Percentiles rank a stretch among this genome's conserved stretches.
Conservation (phyloP, 1,284 basidiomycete species). For the Microbotryum intermedium region DNA sequence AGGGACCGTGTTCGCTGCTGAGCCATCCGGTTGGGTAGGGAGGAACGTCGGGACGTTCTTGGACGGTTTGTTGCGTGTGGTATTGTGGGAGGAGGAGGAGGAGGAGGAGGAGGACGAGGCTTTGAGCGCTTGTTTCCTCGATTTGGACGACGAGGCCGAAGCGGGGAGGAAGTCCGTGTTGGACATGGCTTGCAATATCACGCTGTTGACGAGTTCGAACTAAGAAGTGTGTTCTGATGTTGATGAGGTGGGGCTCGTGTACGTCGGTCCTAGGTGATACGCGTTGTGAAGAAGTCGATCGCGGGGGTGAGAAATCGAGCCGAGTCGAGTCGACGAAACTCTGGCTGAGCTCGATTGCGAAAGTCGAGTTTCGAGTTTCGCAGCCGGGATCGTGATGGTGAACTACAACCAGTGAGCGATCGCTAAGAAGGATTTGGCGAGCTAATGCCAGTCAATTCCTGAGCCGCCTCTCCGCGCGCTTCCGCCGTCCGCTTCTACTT, state of each 20-base stretch:
- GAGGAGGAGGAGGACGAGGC: background rate
- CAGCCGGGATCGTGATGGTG: too few relatives aligned
- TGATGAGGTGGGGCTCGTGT: background rate
- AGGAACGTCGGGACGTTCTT: slow-evolving; percentile 17
- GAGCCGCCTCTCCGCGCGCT: too few relatives aligned
- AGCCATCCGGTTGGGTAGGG: slow-evolving; percentile 20
- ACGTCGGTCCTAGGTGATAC: background rate
- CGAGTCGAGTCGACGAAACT: too few relatives aligned
- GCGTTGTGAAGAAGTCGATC: too few relatives aligned
- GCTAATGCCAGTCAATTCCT: too few relatives aligned
- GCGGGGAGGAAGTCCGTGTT: slow-evolving; percentile 25
- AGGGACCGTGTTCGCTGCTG: background rate
- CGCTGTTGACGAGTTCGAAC: slow-evolving; percentile 2
- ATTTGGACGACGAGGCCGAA: slow-evolving; percentile 19
- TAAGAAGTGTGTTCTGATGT: background rate
- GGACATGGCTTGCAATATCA: slow-evolving; percentile 4
- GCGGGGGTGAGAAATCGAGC: too few relatives aligned
- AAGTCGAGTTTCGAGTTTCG: too few relatives aligned
- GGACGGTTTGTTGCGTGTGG: slow-evolving; percentile 11
- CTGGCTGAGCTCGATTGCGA: too few relatives aligned
- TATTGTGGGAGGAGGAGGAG: background rate
- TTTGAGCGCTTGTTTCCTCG: slow-evolving; percentile 21
- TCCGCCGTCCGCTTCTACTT: too few relatives aligned
- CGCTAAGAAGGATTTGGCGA: too few relatives aligned
- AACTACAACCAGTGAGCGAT: too few relatives aligned